A percentile compares a stretch with the other conserved stretches of the same genome.
Conservation (phyloP, 164 flowering plant species). For the Litsea cubeba region DNA sequence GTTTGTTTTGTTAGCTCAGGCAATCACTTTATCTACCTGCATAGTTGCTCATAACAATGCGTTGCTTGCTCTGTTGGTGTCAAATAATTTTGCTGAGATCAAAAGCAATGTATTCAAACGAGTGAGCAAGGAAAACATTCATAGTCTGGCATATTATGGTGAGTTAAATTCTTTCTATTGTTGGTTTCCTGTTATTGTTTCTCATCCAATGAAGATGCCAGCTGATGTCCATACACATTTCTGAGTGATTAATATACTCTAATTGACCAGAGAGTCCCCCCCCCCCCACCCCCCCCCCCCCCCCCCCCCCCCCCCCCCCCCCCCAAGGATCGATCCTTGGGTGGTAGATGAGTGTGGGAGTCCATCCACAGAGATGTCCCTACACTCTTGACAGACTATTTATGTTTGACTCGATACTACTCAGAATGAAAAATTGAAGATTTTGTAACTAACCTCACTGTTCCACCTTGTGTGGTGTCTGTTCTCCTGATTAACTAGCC, state of each 20-base stretch:
- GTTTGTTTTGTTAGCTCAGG: conserved; percentile 91
- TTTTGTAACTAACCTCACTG: neutral
- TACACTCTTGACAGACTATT: too few species aligned
- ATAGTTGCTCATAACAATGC: conserved; percentile 97
- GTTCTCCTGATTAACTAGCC: neutral
- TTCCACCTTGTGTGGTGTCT: neutral
- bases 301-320: too few species aligned
- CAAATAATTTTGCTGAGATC: conserved; percentile 94
- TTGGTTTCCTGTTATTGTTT: neutral
- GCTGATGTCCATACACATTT: neutral
- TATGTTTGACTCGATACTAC: neutral
- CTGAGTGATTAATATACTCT: neutral
- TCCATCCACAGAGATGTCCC: too few species aligned
- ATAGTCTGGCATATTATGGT: conserved; percentile 77
- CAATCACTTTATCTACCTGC: conserved; percentile 89
- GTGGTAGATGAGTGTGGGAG: too few species aligned
- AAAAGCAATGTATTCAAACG: conserved; percentile 97
- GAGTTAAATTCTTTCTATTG: conserved; percentile 15
- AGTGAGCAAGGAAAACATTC: conserved; percentile 87
- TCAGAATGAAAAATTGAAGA: neutral
- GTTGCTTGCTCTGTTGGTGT: conserved; percentile 82
- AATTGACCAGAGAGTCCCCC: neutral
- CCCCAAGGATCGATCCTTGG: too few species aligned
- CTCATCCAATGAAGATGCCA: conserved; percentile 1
- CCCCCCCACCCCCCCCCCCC: too few species aligned